These are phyloP conservation scores for Suhomyces anneliseae DNA, from an alignment of 1,139 yeast species.

Conservation along the genomic window DNA sequence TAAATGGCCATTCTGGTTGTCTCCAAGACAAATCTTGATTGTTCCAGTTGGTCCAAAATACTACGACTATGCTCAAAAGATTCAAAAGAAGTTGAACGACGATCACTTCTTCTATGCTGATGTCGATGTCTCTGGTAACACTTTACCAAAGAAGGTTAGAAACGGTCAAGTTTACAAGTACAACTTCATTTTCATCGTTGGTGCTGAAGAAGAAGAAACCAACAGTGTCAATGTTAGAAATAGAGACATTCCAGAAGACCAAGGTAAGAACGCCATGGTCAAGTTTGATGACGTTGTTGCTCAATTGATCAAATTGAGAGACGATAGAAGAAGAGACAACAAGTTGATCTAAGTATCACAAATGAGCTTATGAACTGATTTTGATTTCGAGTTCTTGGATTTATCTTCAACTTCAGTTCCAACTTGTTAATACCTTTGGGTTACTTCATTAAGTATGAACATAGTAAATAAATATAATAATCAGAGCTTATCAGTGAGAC, in stretches of 20 bases:
- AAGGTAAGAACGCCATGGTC: slow-evolving; percentile 85
- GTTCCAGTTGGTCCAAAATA: slow-evolving; percentile 95
- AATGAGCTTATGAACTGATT: neutral
- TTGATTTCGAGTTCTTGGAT: no score
- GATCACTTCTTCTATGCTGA: slow-evolving; percentile 82
- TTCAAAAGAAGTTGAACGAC: slow-evolving; percentile 63
- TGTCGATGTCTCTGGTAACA: slow-evolving; percentile 89
- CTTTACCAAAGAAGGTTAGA: slow-evolving; percentile 95
- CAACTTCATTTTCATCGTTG: slow-evolving; percentile 93
- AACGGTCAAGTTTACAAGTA: slow-evolving; percentile 90
- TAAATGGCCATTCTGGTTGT: slow-evolving; percentile 99
- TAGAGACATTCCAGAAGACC: slow-evolving; percentile 81
- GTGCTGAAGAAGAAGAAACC: slow-evolving; percentile 83
- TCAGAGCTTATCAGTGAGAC: neutral
- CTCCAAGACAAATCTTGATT: slow-evolving; percentile 93
- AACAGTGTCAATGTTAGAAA: slow-evolving; percentile 86
- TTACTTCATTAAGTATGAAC: neutral
- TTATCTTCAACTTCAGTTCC: no score
- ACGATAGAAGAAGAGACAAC: slow-evolving; percentile 70
- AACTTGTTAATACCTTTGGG: no score
- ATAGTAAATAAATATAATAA: slow-evolving; percentile 1
- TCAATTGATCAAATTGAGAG: slow-evolving; percentile 64
- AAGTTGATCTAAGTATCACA: slow-evolving; percentile 34
- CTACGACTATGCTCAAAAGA: slow-evolving; percentile 81
- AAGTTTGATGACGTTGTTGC: slow-evolving; percentile 66